Evolutionary conservation across 1,284 basidiomycete genomes (phyloP), one percentile per base, ranked within the genome.

Genomic region (Flammula alnicola): DNA sequence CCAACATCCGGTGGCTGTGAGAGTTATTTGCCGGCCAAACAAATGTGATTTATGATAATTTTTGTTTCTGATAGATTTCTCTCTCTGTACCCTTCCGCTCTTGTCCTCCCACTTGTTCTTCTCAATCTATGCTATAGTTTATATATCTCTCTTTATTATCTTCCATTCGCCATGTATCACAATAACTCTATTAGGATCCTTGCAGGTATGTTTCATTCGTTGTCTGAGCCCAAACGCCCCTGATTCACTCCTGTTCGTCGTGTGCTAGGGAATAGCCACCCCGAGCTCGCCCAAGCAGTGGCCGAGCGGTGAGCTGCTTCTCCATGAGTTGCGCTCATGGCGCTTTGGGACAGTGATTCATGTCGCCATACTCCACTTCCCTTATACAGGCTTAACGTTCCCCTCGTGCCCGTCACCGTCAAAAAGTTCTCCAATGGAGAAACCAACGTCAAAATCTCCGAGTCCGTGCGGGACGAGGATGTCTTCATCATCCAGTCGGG

Each of bases 391-490:
- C 91, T 99, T 59, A 93, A 93, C 64, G 88, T 96, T 46, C 81
- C 86, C 56, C 82, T 98, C 60, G 95, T 94, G 26, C 90, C 92
- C 46, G 93, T 90, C 72, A 89, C 88, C 50, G 93, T 96, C 67
- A 90, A 91, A 67, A 96, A 95, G 69, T 99, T 99, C 74, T 94
- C 95, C 63, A 97, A 95, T 67, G 91, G 90, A 66, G 95, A 96
- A 79, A 91, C 91, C 65, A 91, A 87, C 68, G 91, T 95, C 68
- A 92, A 93, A 73, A 94, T 95, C 59, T 80, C 90, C 58, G 92
- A 96, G 73, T 97, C 93, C 40, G 90, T 99, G 44, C 90, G 96
- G 51, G 96, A 99, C 70, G 95, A 98, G 75, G 95, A 98, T 67
- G 93, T 96, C 25, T 98, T 96, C 78, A 96, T 98, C 76, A 82